A percentile compares a stretch with the other conserved stretches of the same genome.
Conservation (phyloP, 148 eudicot genomes). For the Rhododendron molle region DNA sequence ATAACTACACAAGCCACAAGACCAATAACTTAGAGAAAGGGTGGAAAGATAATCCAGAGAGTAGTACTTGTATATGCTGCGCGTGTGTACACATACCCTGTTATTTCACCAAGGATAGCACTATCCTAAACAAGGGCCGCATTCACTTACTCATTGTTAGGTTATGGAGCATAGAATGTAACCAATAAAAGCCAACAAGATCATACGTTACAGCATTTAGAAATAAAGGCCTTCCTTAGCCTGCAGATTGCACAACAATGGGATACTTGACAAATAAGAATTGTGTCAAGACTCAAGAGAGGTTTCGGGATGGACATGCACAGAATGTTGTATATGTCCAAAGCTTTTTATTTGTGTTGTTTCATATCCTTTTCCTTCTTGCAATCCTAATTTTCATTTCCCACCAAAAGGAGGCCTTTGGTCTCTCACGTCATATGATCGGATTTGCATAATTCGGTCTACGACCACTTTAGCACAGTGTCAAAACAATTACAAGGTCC, state of each 20-base stretch:
- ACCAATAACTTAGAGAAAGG: background rate
- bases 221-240: background rate
- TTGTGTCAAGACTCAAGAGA: background rate
- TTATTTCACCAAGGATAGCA: background rate
- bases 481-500: background rate
- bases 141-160: background rate
- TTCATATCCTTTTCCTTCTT: background rate
- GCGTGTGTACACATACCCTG: background rate
- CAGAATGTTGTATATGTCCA: background rate
- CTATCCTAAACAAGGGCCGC: background rate
- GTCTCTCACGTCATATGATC: background rate
- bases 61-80: background rate
- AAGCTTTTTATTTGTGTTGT: background rate
- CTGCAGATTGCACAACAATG: background rate
- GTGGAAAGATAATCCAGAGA: background rate
- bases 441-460: background rate
- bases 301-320: background rate
- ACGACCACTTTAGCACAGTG: background rate
- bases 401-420: background rate
- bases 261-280: background rate
- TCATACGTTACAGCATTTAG: background rate
- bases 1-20: background rate
- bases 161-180: background rate
- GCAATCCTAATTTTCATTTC: background rate
- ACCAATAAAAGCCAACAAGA: background rate